Evolutionary conservation across 106 monocot species (phyloP).

Genomic region (Dendrobium officinale): DNA sequence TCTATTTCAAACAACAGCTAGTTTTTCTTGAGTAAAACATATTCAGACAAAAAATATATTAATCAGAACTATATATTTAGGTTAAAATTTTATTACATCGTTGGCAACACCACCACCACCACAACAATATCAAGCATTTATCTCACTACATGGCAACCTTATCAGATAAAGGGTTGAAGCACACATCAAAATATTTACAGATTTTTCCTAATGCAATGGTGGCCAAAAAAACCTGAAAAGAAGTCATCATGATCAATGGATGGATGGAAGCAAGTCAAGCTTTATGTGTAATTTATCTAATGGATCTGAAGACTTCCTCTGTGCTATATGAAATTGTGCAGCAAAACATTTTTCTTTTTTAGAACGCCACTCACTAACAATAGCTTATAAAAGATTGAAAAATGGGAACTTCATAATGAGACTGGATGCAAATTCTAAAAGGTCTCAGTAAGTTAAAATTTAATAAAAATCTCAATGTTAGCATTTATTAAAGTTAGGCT

Average conservation of each 20-base stretch:
- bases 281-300: background rate
- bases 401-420: too few species aligned
- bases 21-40: background rate
- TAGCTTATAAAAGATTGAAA: background rate
- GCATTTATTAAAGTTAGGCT: background rate
- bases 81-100: background rate
- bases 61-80: background rate
- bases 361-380: background rate
- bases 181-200: background rate
- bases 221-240: background rate
- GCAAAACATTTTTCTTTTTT: background rate
- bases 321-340: background rate
- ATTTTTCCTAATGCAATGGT: background rate
- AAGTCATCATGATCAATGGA: background rate
- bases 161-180: background rate
- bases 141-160: too few species aligned
- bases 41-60: background rate
- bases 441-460: background rate
- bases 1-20: too few species aligned
- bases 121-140: too few species aligned
- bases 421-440: background rate
- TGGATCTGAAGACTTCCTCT: background rate
- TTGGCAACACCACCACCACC: background rate
- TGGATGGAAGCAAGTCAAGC: background rate
- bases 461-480: background rate